These are phyloP conservation scores for Cylindrotheca closterium DNA, from an alignment of 108 stramenopile species.

Conservation along the genomic window DNA sequence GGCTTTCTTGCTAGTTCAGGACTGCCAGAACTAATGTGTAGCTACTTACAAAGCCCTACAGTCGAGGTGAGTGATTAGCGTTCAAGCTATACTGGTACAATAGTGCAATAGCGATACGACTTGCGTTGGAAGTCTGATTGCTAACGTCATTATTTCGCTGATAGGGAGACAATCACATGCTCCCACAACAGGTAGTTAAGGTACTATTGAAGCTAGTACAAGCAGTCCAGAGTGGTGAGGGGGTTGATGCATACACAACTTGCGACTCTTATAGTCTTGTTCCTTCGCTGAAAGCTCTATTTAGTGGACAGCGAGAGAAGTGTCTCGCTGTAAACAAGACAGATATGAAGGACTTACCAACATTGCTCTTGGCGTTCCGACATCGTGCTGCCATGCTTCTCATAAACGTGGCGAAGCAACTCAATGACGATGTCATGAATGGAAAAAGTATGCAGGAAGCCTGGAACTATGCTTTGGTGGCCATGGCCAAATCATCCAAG, in stretches of 20 bases:
- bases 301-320: constrained; percentile 21
- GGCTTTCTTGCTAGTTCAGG: constrained; percentile 91
- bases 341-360: constrained; percentile 38
- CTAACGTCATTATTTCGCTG: not conserved
- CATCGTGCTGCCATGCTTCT: constrained; percentile 76
- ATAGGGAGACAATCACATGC: constrained; percentile 89
- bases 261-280: constrained; percentile 49
- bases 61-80: constrained; percentile 64
- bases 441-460: constrained; percentile 55
- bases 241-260: constrained; percentile 26
- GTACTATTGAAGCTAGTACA: constrained; percentile 82
- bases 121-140: too few relatives aligned
- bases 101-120: too few relatives aligned
- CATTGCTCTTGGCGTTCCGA: constrained; percentile 60
- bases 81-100: too few relatives aligned
- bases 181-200: constrained; percentile 88
- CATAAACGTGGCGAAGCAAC: constrained; percentile 59
- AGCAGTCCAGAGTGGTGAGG: constrained; percentile 34
- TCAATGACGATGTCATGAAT: constrained; percentile 40
- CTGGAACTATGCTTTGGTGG: constrained; percentile 81
- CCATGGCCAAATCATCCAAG: constrained; percentile 73
- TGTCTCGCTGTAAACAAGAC: constrained; percentile 21
- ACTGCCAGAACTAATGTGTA: constrained; percentile 86
- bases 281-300: constrained; percentile 41
- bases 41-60: constrained; percentile 91